Conservation (phyloP, 78 protist genomes). For the Planoprotostelium fungivorum region DNA sequence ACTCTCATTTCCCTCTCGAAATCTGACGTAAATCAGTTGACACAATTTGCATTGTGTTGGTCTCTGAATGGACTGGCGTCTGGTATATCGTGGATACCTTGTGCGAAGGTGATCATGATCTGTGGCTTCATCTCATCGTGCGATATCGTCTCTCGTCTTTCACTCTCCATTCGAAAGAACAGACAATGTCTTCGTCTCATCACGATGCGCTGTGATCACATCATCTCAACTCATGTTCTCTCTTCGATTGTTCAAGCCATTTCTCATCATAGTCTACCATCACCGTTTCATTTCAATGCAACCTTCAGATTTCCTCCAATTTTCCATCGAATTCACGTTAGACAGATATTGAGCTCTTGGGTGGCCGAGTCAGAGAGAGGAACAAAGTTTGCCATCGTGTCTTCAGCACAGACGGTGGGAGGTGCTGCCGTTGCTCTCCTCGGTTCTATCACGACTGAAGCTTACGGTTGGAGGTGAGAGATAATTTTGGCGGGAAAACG, state of each 20-base stretch:
- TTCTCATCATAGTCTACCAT: too few relatives aligned
- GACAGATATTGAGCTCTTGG: background rate
- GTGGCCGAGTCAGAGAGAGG: background rate
- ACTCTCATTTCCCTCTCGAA: too few relatives aligned
- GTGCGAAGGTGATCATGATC: background rate
- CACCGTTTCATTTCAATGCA: too few relatives aligned
- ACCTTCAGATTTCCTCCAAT: too few relatives aligned
- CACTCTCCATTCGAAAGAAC: too few relatives aligned
- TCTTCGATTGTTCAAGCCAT: too few relatives aligned
- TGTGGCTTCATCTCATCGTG: too few relatives aligned
- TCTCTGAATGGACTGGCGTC: background rate
- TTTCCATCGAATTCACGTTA: background rate
- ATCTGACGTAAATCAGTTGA: background rate
- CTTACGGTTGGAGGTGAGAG: background rate
- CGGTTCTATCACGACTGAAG: background rate
- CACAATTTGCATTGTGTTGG: background rate
- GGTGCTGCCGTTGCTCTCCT: background rate
- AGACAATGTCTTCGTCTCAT: too few relatives aligned
- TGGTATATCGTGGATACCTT: background rate
- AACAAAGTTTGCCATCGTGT: background rate
- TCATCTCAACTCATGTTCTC: too few relatives aligned
- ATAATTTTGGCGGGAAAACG: too few relatives aligned
- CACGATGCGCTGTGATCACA: too few relatives aligned
- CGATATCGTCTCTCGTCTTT: too few relatives aligned
- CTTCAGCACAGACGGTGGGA: background rate